phyloP scores from a whole-genome alignment of 176 grass and related monocot species.

The Lolium perenne region DNA sequence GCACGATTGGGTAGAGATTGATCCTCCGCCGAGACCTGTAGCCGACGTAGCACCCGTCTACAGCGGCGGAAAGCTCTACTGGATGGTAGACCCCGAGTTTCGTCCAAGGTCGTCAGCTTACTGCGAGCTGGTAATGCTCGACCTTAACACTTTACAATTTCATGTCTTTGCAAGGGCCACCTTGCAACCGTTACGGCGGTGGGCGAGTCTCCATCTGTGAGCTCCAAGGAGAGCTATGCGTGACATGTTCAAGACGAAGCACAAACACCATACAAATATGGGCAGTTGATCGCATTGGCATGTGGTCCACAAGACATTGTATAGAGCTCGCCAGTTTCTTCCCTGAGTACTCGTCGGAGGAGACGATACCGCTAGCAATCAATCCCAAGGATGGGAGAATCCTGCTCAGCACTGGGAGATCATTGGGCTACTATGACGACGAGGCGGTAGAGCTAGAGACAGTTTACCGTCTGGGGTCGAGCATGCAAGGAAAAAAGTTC shows the following conservation, averaged over 20 bases:
- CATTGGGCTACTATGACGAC: background rate
- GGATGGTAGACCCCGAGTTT: background rate
- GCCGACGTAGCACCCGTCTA: background rate
- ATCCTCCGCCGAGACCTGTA: background rate
- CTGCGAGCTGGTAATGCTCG: background rate
- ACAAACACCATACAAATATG: conserved; percentile 2
- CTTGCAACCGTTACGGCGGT: background rate
- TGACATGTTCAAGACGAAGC: background rate
- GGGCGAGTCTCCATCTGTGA: background rate
- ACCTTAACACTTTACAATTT: background rate
- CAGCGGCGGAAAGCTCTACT: background rate
- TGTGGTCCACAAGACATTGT: background rate
- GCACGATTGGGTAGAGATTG: background rate
- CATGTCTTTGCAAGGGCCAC: background rate
- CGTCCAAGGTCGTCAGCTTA: background rate
- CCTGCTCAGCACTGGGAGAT: conserved; percentile 1
- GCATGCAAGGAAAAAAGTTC: background rate
- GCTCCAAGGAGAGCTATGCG: background rate
- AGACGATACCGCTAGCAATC: background rate
- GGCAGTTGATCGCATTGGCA: background rate
- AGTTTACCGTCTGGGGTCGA: background rate
- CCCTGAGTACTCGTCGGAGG: background rate
- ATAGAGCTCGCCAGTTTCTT: background rate
- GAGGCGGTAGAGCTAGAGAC: background rate
- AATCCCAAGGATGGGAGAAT: conserved; percentile 1